phyloP scores from a whole-genome alignment of 2,329 filamentous ascomycete genomes.

The Penicillium palitans region DNA sequence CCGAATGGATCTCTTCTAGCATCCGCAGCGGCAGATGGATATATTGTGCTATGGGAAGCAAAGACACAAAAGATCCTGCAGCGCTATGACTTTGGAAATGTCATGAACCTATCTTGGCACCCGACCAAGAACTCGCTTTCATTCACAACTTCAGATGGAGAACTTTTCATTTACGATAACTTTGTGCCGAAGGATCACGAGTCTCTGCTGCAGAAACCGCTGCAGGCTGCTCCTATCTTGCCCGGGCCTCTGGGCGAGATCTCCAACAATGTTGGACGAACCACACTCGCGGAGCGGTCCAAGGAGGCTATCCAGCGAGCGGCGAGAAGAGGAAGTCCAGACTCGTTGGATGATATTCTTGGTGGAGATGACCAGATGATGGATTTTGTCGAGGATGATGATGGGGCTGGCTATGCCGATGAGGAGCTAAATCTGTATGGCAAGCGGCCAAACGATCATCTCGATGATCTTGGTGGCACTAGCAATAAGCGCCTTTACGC shows the following conservation, averaged over 20 bases:
- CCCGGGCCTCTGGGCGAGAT: constrained; percentile 74
- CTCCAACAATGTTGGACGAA: constrained; percentile 63
- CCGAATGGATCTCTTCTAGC: constrained; percentile 88
- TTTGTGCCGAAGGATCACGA: constrained; percentile 56
- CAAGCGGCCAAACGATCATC: constrained; percentile 59
- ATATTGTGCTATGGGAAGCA: constrained; percentile 74
- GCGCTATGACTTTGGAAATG: constrained; percentile 75
- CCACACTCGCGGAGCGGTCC: constrained; percentile 56
- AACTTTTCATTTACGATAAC: constrained; percentile 78
- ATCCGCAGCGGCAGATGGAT: constrained; percentile 54
- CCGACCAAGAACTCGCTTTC: constrained; percentile 83
- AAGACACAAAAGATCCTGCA: constrained; percentile 80
- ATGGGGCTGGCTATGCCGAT: constrained; percentile 80
- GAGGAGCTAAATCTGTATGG: constrained; percentile 62
- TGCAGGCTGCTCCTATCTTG: constrained; percentile 81
- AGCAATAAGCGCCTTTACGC: constrained; percentile 54
- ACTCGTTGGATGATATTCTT: constrained; percentile 82
- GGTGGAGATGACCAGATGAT: constrained; percentile 64
- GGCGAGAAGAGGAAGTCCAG: constrained; percentile 63
- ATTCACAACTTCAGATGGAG: constrained; percentile 89
- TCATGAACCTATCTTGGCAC: constrained; percentile 88
- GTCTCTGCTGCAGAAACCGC: constrained; percentile 50
- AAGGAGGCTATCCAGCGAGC: constrained; percentile 55
- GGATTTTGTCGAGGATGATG: constrained; percentile 91
- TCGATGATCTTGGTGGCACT: constrained; percentile 47